Conservation (phyloP, 192 early-diverging fungal genomes). For the Linnemannia schmuckeri region DNA sequence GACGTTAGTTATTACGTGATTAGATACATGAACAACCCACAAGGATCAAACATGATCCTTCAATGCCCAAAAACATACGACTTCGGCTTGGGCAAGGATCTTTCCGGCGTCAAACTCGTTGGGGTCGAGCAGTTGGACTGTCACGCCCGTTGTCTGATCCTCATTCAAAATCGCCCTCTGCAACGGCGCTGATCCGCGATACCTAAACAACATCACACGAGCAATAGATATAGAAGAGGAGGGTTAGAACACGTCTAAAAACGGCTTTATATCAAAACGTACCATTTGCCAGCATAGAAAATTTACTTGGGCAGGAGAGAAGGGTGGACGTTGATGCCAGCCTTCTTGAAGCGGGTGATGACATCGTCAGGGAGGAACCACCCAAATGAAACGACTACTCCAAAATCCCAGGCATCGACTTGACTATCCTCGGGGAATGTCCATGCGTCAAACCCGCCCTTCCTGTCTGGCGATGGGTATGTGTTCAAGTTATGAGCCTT, state of each 20-base stretch:
- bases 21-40: background rate
- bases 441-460: slow-evolving; percentile 45
- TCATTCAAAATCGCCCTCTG: slow-evolving; percentile 86
- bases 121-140: slow-evolving; percentile 88
- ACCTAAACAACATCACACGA: slow-evolving; percentile 29
- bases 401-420: slow-evolving; percentile 72
- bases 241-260: slow-evolving; percentile 15
- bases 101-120: slow-evolving; percentile 87
- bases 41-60: background rate
- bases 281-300: background rate
- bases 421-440: slow-evolving; percentile 25
- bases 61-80: slow-evolving; percentile 56
- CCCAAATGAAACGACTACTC: slow-evolving; percentile 95
- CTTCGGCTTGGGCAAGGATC: slow-evolving; percentile 77
- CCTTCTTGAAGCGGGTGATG: slow-evolving; percentile 74
- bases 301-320: slow-evolving; percentile 87
- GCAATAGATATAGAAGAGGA: background rate
- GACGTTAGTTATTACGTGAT: background rate
- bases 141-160: slow-evolving; percentile 81
- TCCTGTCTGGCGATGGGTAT: slow-evolving; percentile 44
- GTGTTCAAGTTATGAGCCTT: slow-evolving; percentile 38
- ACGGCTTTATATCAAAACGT: too few species aligned
- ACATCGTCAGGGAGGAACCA: slow-evolving; percentile 85
- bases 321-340: slow-evolving; percentile 93
- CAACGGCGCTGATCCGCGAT: slow-evolving; percentile 93